Percentiles rank a stretch among this genome's conserved stretches.
Evolutionary conservation across 108 stramenopile species (phyloP).

Genomic region (Skeletonema menzelii): DNA sequence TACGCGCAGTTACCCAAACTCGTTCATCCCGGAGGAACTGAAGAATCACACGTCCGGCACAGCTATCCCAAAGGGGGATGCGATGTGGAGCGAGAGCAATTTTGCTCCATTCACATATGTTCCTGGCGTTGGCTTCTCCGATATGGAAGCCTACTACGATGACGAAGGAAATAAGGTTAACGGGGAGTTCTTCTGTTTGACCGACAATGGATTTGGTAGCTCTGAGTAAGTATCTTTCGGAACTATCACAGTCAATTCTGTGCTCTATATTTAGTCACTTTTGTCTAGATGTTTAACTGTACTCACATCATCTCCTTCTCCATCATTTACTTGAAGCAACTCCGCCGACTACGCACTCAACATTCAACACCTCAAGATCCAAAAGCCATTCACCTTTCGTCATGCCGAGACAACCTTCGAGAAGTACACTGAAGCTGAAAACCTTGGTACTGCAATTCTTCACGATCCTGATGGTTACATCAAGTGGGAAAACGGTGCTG

Average conservation of each 20-base stretch:
- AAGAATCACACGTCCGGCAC: slow-evolving; percentile 32
- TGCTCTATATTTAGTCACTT: too few relatives aligned
- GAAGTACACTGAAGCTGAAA: slow-evolving; percentile 34
- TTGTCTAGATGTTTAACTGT: not conserved
- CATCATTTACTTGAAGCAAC: slow-evolving; percentile 10
- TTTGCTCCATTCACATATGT: not conserved
- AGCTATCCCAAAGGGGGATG: not conserved
- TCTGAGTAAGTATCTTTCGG: slow-evolving; percentile 5
- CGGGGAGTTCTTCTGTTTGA: slow-evolving; percentile 39
- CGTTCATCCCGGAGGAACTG: slow-evolving; percentile 28
- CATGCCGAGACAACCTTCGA: slow-evolving; percentile 49
- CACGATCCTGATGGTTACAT: slow-evolving; percentile 41
- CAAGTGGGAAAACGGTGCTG: slow-evolving; percentile 49
- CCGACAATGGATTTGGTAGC: slow-evolving; percentile 47
- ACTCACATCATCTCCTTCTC: not conserved
- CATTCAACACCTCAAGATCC: slow-evolving; percentile 45
- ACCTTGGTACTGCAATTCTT: slow-evolving; percentile 26
- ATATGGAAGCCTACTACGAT: slow-evolving; percentile 39
- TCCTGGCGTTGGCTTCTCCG: slow-evolving; percentile 38
- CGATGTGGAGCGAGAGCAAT: not conserved
- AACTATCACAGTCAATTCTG: not conserved
- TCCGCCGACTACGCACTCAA: slow-evolving; percentile 41
- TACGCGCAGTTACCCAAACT: slow-evolving; percentile 24
- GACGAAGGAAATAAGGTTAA: slow-evolving; percentile 7
- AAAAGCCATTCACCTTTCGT: slow-evolving; percentile 49